These are phyloP conservation scores for Phlebiopsis flavidoalba DNA, from an alignment of 768 basidiomycete genomes.

Conservation along the genomic window DNA sequence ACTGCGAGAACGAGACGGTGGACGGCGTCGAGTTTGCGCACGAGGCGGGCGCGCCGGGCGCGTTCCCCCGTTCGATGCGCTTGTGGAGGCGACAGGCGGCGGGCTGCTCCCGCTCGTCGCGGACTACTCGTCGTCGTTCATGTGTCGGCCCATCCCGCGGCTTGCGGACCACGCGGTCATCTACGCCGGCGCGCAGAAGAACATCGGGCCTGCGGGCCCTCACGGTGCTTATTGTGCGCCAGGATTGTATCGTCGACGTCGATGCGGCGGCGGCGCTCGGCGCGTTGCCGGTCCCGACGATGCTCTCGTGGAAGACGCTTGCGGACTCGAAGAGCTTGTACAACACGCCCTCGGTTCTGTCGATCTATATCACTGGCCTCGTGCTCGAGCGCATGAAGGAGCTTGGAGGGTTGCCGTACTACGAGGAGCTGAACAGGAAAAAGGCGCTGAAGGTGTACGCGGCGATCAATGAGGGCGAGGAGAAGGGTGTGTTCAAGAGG, in stretches of 20 bases:
- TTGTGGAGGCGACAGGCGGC: conserved; percentile 26
- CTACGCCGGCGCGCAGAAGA: conserved; percentile 97
- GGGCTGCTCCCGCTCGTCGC: conserved; percentile 77
- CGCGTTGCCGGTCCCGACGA: conserved; percentile 68
- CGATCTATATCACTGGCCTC: conserved; percentile 86
- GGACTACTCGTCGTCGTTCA: conserved; percentile 96
- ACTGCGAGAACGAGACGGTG: conserved; percentile 99
- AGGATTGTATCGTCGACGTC: conserved; percentile 89
- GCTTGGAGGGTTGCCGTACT: conserved; percentile 62
- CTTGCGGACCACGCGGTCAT: conserved; percentile 90
- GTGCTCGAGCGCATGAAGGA: conserved; percentile 69
- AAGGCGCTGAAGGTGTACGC: conserved; percentile 80
- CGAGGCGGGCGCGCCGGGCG: conserved; percentile 44
- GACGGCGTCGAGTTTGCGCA: conserved; percentile 86
- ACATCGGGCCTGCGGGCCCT: conserved; percentile 92
- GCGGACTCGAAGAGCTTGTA: conserved; percentile 74
- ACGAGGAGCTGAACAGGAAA: conserved; percentile 57
- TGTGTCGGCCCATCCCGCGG: conserved; percentile 87
- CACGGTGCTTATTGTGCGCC: conserved; percentile 89
- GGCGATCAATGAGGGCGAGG: conserved; percentile 65
- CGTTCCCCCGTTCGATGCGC: conserved; percentile 87
- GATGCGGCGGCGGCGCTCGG: conserved; percentile 73
- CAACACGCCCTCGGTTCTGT: conserved; percentile 90
- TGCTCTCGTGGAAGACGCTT: conserved; percentile 78
- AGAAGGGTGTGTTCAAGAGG: conserved; percentile 59